These are phyloP conservation scores for Penicillium hordei DNA, from an alignment of 2,329 filamentous ascomycete genomes.

Conservation along the genomic window DNA sequence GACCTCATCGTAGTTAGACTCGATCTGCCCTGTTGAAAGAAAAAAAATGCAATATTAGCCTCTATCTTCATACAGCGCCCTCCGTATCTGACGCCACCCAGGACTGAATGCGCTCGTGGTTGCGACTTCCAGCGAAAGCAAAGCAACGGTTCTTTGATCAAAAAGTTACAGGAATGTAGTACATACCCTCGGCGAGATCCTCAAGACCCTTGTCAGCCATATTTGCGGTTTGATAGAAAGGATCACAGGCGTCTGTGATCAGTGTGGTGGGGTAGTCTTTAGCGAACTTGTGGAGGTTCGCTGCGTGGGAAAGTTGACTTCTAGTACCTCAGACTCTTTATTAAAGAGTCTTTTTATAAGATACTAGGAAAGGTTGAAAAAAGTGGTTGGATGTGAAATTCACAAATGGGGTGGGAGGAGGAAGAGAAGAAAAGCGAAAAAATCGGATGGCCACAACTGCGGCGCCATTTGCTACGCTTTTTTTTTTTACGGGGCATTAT, in stretches of 20 bases:
- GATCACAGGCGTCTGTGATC: slow-evolving; percentile 79
- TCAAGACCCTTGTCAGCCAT: slow-evolving; percentile 98
- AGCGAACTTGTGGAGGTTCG: slow-evolving; percentile 37
- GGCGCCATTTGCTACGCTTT: slow-evolving; percentile 24
- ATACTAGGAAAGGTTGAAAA: slow-evolving; percentile 29
- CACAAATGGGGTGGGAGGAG: slow-evolving; percentile 27
- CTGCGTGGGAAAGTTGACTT: slow-evolving; percentile 24
- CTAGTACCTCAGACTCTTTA: slow-evolving; percentile 40
- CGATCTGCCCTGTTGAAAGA: slow-evolving; percentile 82
- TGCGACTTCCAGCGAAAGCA: neutral
- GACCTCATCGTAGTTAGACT: slow-evolving; percentile 99
- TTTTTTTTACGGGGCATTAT: slow-evolving; percentile 23
- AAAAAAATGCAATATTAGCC: slow-evolving; percentile 19
- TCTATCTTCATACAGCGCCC: slow-evolving; percentile 11
- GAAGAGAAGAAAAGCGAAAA: slow-evolving; percentile 25
- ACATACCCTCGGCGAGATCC: slow-evolving; percentile 92
- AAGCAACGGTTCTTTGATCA: neutral
- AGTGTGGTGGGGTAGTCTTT: slow-evolving; percentile 40
- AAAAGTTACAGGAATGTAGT: slow-evolving; percentile 12
- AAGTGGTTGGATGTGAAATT: slow-evolving; percentile 23
- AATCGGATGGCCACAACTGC: slow-evolving; percentile 21
- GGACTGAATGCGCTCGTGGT: neutral
- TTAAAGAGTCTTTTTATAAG: slow-evolving; percentile 28
- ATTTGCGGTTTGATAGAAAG: slow-evolving; percentile 68
- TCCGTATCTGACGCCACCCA: slow-evolving; percentile 9